Base-by-base conservation (phyloP, 441 rosid genomes). In the Gossypium laxum region DNA sequence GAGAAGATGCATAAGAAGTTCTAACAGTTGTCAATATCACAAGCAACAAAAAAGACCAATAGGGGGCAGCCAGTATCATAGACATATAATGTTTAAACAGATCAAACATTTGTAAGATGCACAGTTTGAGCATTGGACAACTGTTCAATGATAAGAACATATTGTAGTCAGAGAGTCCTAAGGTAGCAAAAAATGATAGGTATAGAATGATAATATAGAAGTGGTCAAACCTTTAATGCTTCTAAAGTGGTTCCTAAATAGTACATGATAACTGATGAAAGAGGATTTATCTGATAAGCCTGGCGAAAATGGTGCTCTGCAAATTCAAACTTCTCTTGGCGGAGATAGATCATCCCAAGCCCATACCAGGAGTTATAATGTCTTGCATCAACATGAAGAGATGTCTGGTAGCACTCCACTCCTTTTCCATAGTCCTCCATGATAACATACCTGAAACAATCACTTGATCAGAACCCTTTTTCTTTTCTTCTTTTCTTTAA, bases 331-430 rank as follows among this genome's bases (percentile, higher is more conserved):
- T 90, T 91, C 83, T 91, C 97, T 76, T 88, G 91, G 79, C 81
- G 88, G 75, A 92, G 90, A 81, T 87, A 88, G 30, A 91, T 78
- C 89, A 89, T 85, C 69, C 97, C 98, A 76, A 91, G 96, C 51
- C 97, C 98, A 71, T 94, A 87, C 97, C 97, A 94, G 24, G 98
- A 75, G 61, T 87, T 94, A 74, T 90, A 94, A 77, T 91, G 96
- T 79, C 97, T 89, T 41, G 83, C 70, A 82, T 94, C 96, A 75
- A 88, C 76, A 72, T 84, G 75, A 67, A 91, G 89, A 70, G 98
- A 96, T 72, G 78, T 84, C 69, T 84, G 87, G 75, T 91, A 94
- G 80, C 96, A 85, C 85, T 80, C 92, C 58, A 84, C 84, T 78
- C 91, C 98, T 32, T 81, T 82, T 72, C 87, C 94, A 82, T 80